Base-by-base conservation (phyloP, 495 filamentous ascomycete species). In the Podospora sp. region DNA sequence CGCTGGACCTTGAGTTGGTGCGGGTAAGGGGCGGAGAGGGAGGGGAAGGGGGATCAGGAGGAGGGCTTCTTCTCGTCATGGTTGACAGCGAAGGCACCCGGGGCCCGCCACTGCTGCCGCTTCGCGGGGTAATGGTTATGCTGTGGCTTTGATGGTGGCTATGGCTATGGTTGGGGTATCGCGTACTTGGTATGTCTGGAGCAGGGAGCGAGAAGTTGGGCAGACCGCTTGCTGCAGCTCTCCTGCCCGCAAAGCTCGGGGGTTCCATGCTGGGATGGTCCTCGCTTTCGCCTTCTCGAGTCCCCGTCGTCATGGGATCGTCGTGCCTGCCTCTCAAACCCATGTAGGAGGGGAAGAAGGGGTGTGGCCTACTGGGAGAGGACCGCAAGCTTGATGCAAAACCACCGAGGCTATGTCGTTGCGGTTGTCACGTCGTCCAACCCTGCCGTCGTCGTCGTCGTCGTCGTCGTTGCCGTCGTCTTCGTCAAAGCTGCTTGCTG, bases 1-100 rank as follows among this genome's bases (percentile, higher is more conserved):
- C 65, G 25, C 60, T 88, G 29, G 87, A 86, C 6, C 87, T 91
- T 63, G 89, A 77, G 27, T 85, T 85, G 69, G 85, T 90, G 84
- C 86, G 64, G 86, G 85, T 85, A 68, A 83, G 86, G 64, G 86
- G 82, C 69, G 68, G 79, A 69, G 63, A 75, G 69, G 61, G 73
- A 74, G 75, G 87, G 73, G 76, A 76, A 63, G 76, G 82, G 73
- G 76, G 80, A 72, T 65, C 81, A 75, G 79, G 68, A 75, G 77
- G 77, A 74, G 69, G 35, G n/a, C n/a, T n/a, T n/a, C n/a, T n/a
- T n/a, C 66, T 57, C 49, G 66, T 33, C 36, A 57, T 62, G 11
- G 60, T 60, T 36, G 65, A 63, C 18, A 25, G 27, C 26, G 57
- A 52, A 6, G 57, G 33, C 46, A 21, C 55, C 52, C 62, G 64